These are phyloP conservation scores for Suillus ampliporus DNA, from an alignment of 768 basidiomycete species.

Conservation along the genomic window DNA sequence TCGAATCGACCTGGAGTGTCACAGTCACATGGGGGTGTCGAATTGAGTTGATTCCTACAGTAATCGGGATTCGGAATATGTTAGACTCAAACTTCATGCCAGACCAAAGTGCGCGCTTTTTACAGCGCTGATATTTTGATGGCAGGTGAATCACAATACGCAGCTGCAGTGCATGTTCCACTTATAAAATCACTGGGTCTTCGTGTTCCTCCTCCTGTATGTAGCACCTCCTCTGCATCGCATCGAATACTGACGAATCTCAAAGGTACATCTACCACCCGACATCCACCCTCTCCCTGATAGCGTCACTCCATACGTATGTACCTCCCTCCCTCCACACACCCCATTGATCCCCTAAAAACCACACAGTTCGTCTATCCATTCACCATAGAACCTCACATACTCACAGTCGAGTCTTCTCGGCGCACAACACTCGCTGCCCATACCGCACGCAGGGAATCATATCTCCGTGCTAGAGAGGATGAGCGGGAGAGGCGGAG, in stretches of 20 bases:
- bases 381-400: slow-evolving; percentile 89
- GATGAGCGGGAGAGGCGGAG: slow-evolving; percentile 75
- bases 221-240: background rate
- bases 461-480: slow-evolving; percentile 70
- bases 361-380: slow-evolving; percentile 90
- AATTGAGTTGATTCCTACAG: no score
- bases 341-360: slow-evolving; percentile 9
- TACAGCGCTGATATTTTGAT: background rate
- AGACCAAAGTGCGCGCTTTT: background rate
- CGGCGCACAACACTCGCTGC: slow-evolving; percentile 70
- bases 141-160: slow-evolving; percentile 66
- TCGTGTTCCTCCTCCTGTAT: slow-evolving; percentile 67
- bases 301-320: slow-evolving; percentile 86
- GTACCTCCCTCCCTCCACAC: slow-evolving; percentile 23
- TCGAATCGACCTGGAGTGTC: no score
- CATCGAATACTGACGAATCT: background rate
- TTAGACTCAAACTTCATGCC: background rate
- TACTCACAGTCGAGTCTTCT: slow-evolving; percentile 76
- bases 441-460: slow-evolving; percentile 69
- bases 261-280: slow-evolving; percentile 81
- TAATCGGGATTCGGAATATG: no score
- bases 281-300: slow-evolving; percentile 96
- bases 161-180: slow-evolving; percentile 75
- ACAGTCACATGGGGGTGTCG: no score
- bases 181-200: slow-evolving; percentile 93